Conservation (phyloP, 73 alveolate species). For the Paramecium octaurelia region DNA sequence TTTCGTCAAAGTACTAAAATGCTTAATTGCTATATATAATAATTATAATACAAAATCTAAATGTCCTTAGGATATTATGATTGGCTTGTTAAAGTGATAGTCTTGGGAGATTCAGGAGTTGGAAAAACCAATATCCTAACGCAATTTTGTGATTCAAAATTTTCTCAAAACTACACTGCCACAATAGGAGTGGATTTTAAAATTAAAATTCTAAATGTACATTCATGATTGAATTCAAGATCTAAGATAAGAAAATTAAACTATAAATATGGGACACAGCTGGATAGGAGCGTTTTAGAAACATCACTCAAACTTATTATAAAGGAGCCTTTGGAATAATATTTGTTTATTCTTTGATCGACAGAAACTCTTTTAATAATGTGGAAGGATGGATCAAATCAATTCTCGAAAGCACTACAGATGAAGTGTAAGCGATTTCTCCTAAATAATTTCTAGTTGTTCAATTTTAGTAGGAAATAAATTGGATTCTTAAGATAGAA, state of each 20-base stretch:
- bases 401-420: constrained; percentile 33
- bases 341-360: constrained; percentile 78
- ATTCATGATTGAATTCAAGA: neutral
- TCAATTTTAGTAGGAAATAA: constrained; percentile 69
- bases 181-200: constrained; percentile 91
- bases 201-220: constrained; percentile 64
- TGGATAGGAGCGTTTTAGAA: constrained; percentile 81
- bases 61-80: neutral
- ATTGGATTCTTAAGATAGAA: constrained; percentile 58
- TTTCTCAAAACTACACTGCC: constrained; percentile 73
- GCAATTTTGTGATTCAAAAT: constrained; percentile 77
- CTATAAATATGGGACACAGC: constrained; percentile 81
- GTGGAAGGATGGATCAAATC: constrained; percentile 55
- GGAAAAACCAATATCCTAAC: constrained; percentile 84
- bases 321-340: constrained; percentile 80
- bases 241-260: neutral
- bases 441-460: neutral
- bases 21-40: neutral
- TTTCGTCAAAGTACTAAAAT: neutral
- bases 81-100: neutral
- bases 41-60: neutral
- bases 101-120: constrained; percentile 85
- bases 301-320: constrained; percentile 78
- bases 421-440: constrained; percentile 6
- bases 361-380: constrained; percentile 65